These are phyloP conservation scores for Ceraceosorus guamensis DNA, from an alignment of 1,284 basidiomycete genomes.

Conservation along the genomic window DNA sequence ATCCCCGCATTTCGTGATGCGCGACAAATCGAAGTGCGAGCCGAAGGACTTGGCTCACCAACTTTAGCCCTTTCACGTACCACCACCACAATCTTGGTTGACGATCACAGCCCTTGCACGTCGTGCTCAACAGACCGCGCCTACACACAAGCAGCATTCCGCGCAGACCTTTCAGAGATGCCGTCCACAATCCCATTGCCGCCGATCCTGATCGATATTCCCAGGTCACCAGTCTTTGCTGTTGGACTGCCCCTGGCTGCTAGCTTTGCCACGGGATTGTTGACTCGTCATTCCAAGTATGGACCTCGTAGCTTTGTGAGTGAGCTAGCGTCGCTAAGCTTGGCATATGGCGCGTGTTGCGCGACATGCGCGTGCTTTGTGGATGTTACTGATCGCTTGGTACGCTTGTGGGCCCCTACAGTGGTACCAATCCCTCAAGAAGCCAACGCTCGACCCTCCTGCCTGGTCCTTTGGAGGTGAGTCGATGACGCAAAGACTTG, in stretches of 20 bases:
- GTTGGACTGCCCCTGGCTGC: slow-evolving; percentile 29
- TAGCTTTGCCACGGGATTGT: slow-evolving; percentile 13
- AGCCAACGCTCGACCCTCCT: slow-evolving; percentile 34
- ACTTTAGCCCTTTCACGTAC: too few relatives aligned
- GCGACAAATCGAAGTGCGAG: too few relatives aligned
- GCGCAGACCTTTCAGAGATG: too few relatives aligned
- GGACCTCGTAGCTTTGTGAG: slow-evolving; percentile 2
- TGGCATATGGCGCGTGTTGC: too few relatives aligned
- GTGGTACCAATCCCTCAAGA: slow-evolving; percentile 13
- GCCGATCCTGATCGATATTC: slow-evolving; percentile 13
- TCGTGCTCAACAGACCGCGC: too few relatives aligned
- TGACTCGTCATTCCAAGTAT: slow-evolving; percentile 15
- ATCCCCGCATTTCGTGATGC: too few relatives aligned
- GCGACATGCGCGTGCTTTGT: not conserved
- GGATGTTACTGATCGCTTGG: not conserved
- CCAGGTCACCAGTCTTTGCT: slow-evolving; percentile 39
- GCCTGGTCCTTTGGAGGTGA: slow-evolving; percentile 9
- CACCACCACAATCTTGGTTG: too few relatives aligned
- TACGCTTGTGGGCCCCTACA: not conserved
- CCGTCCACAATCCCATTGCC: slow-evolving; percentile 1
- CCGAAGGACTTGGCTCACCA: too few relatives aligned
- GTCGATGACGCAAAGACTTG: too few relatives aligned
- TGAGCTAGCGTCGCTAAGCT: too few relatives aligned
- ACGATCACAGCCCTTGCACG: too few relatives aligned
- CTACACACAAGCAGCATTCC: too few relatives aligned